Evolutionary conservation across 139 green algal genomes (phyloP).

Genomic region (Yamagishiella unicocca): DNA sequence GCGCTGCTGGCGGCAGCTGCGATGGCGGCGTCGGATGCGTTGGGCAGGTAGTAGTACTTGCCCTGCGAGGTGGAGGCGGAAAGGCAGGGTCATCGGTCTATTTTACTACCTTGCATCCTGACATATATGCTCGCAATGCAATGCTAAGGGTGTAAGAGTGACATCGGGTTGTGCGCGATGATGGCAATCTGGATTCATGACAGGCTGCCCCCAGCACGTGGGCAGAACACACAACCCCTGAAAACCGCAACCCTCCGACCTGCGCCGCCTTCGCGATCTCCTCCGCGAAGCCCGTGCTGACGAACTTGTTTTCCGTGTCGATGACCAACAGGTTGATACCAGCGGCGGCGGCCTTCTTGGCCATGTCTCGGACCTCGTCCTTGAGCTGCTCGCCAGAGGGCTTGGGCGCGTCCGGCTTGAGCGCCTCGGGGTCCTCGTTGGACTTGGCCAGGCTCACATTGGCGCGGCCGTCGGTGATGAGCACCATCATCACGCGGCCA

Average conservation of each 20-base stretch:
- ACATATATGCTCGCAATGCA: too few relatives aligned
- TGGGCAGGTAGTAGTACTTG: conserved; percentile 98
- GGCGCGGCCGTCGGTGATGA: conserved; percentile 97
- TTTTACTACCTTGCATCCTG: too few relatives aligned
- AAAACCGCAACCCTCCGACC: too few relatives aligned
- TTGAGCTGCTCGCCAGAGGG: conserved; percentile 76
- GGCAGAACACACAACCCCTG: too few relatives aligned
- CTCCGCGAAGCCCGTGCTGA: conserved; percentile 98
- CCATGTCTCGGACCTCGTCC: conserved; percentile 91
- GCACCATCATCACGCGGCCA: conserved; percentile 96
- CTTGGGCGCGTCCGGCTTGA: conserved; percentile 87
- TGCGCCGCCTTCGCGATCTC: conserved; percentile 89
- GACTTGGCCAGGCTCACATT: conserved; percentile 94
- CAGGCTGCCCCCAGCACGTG: too few relatives aligned
- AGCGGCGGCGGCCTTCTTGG: conserved; percentile 77
- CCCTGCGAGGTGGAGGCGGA: conserved; percentile 58
- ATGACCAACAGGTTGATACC: conserved; percentile 94
- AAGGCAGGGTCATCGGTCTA: too few relatives aligned
- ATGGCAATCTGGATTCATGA: too few relatives aligned
- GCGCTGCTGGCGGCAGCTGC: conserved; percentile 86
- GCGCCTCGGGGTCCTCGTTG: conserved; percentile 93
- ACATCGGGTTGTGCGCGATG: too few relatives aligned
- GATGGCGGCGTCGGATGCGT: conserved; percentile 92
- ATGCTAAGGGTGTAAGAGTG: too few relatives aligned
- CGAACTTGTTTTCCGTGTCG: conserved; percentile 99